A percentile compares a stretch with the other conserved stretches of the same genome.
phyloP scores from a whole-genome alignment of 2,329 filamentous ascomycete genomes.

The Fusarium robinianum region DNA sequence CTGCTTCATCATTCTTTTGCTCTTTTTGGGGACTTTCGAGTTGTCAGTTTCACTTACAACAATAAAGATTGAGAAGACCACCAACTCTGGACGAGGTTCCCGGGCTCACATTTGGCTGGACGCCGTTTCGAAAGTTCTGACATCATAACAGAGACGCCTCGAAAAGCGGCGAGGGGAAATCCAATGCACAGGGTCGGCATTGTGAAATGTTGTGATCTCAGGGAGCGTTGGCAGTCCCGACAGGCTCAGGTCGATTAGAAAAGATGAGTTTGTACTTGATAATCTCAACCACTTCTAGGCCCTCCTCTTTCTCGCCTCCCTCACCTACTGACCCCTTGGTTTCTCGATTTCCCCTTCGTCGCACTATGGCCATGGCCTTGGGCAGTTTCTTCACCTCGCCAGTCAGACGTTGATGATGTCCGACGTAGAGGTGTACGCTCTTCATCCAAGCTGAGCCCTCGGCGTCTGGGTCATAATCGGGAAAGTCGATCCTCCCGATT shows the following conservation, averaged over 20 bases:
- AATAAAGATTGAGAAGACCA: no score
- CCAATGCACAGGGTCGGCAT: no score
- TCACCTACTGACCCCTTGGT: slow-evolving; percentile 52
- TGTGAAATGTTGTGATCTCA: slow-evolving; percentile 14
- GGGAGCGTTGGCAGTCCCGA: slow-evolving; percentile 55
- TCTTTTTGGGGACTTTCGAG: no score
- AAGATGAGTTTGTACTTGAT: slow-evolving; percentile 88
- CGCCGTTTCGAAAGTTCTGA: no score
- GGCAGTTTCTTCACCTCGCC: slow-evolving; percentile 89
- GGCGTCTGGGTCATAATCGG: slow-evolving; percentile 62
- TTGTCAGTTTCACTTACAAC: no score
- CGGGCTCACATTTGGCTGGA: no score
- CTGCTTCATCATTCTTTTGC: no score
- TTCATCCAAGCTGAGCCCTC: slow-evolving; percentile 80
- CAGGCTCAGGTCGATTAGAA: slow-evolving; percentile 81
- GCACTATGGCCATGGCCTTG: slow-evolving; percentile 78
- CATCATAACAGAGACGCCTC: no score
- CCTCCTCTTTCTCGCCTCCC: slow-evolving; percentile 44
- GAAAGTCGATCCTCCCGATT: slow-evolving; percentile 78
- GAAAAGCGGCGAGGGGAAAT: no score
- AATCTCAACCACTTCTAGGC: slow-evolving; percentile 84
- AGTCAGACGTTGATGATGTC: slow-evolving; percentile 83
- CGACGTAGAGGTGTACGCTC: slow-evolving; percentile 83
- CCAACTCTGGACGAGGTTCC: no score
- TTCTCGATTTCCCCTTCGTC: slow-evolving; percentile 52